Percentiles rank a stretch among this genome's conserved stretches.
Evolutionary conservation across 2,329 filamentous ascomycete species (phyloP).

Genomic region (Penicillium sp.): DNA sequence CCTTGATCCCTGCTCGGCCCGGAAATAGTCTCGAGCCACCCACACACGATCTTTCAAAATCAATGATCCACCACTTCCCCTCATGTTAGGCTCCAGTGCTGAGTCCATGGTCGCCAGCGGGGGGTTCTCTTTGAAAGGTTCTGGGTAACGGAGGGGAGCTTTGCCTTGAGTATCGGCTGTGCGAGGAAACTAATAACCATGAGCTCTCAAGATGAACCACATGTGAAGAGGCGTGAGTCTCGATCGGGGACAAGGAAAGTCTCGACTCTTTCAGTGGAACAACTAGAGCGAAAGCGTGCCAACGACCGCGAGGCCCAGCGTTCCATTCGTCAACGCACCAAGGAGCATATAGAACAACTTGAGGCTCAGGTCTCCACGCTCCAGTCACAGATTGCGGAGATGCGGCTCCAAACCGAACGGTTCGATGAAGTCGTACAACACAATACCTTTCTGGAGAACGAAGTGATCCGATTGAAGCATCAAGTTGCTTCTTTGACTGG

Average conservation of each 20-base stretch:
- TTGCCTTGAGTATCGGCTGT: background rate
- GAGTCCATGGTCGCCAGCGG: conserved; percentile 17
- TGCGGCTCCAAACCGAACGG: conserved; percentile 52
- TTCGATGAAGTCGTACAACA: conserved; percentile 54
- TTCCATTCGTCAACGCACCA: conserved; percentile 59
- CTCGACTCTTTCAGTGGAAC: conserved; percentile 56
- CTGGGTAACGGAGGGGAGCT: conserved; percentile 9
- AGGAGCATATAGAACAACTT: conserved; percentile 59
- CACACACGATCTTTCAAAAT: conserved; percentile 7
- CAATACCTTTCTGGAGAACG: conserved; percentile 56
- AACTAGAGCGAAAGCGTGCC: conserved; percentile 60
- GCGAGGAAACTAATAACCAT: conserved; percentile 9
- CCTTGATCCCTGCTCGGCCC: conserved; percentile 15
- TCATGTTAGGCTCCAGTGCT: conserved; percentile 14
- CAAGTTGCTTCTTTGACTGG: conserved; percentile 42
- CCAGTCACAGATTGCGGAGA: conserved; percentile 46
- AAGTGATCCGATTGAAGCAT: conserved; percentile 53
- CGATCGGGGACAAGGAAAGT: conserved; percentile 59
- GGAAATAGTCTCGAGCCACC: conserved; percentile 14
- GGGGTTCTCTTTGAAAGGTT: conserved; percentile 8
- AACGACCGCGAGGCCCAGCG: conserved; percentile 62
- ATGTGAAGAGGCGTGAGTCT: conserved; percentile 43
- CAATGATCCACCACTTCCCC: conserved; percentile 6
- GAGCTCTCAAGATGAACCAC: conserved; percentile 28
- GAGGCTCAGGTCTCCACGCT: conserved; percentile 44